Percentiles rank a stretch among this genome's conserved stretches.
phyloP scores from a whole-genome alignment of 2,329 filamentous ascomycete genomes.

The Xenoacremonium recifei region DNA sequence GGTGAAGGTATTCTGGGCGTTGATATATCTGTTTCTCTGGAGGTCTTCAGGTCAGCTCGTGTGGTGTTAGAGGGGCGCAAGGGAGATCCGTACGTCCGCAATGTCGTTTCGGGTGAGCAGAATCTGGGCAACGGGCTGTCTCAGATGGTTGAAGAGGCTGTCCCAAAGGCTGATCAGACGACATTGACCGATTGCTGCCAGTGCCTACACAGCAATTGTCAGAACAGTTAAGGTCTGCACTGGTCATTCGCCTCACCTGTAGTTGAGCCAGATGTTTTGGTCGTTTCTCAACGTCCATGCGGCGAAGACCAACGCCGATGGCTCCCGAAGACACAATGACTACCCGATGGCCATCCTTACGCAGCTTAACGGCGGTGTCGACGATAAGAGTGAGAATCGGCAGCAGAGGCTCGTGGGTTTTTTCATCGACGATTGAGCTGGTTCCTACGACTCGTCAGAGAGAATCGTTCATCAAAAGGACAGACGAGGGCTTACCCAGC shows the following conservation, averaged over 20 bases:
- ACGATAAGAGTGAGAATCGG: slow-evolving; percentile 91
- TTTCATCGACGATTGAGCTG: slow-evolving; percentile 97
- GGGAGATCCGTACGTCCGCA: slow-evolving; percentile 65
- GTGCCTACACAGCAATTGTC: slow-evolving; percentile 1
- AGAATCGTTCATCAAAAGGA: slow-evolving; percentile 13
- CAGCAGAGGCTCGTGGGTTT: slow-evolving; percentile 87
- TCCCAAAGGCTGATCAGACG: slow-evolving; percentile 96
- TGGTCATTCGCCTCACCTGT: slow-evolving; percentile 53
- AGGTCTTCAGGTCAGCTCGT: slow-evolving; percentile 3
- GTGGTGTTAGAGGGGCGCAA: slow-evolving; percentile 1
- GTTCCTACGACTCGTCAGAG: slow-evolving; percentile 63
- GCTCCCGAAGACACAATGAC: slow-evolving; percentile 96
- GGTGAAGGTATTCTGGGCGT: slow-evolving; percentile 92
- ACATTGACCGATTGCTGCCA: slow-evolving; percentile 95
- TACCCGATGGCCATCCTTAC: slow-evolving; percentile 88
- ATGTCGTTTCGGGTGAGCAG: slow-evolving; percentile 94
- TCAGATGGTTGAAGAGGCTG: slow-evolving; percentile 80
- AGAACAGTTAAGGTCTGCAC: not conserved
- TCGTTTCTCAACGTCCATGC: slow-evolving; percentile 83
- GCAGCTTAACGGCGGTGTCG: slow-evolving; percentile 84
- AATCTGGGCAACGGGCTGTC: slow-evolving; percentile 92
- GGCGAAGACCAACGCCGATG: slow-evolving; percentile 87
- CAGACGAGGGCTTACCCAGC: slow-evolving; percentile 59
- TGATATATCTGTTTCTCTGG: slow-evolving; percentile 89
- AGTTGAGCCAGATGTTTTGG: slow-evolving; percentile 89